These are phyloP conservation scores for Hawksworthiomyces lignivorus DNA, from an alignment of 2,329 filamentous ascomycete genomes.

Conservation along the genomic window DNA sequence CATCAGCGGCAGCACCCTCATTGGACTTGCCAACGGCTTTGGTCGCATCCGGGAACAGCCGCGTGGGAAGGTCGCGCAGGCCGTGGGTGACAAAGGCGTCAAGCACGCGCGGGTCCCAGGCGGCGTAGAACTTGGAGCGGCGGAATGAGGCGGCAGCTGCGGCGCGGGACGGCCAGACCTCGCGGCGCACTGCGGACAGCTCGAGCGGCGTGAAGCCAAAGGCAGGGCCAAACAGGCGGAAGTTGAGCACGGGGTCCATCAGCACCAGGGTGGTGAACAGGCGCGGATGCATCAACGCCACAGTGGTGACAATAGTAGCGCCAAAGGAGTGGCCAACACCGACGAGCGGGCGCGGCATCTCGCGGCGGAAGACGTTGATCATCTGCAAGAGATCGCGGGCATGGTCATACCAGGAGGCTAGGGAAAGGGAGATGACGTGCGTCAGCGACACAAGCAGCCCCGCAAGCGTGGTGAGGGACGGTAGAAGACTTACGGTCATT, in stretches of 20 bases:
- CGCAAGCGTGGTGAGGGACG: too few relatives aligned
- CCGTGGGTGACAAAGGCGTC: slow-evolving; percentile 66
- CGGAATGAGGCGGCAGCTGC: slow-evolving; percentile 61
- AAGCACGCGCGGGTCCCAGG: slow-evolving; percentile 76
- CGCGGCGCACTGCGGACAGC: slow-evolving; percentile 64
- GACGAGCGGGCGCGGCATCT: slow-evolving; percentile 75
- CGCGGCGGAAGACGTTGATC: slow-evolving; percentile 71
- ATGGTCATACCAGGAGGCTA: slow-evolving; percentile 81
- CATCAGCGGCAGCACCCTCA: slow-evolving; percentile 25
- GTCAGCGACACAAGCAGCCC: too few relatives aligned
- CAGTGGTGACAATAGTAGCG: slow-evolving; percentile 61
- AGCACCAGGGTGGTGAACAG: slow-evolving; percentile 68
- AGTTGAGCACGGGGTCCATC: slow-evolving; percentile 80
- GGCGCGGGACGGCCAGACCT: slow-evolving; percentile 70
- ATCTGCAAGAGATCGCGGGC: slow-evolving; percentile 76
- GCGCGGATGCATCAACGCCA: slow-evolving; percentile 71
- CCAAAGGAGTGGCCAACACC: slow-evolving; percentile 90
- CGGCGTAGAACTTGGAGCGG: slow-evolving; percentile 65
- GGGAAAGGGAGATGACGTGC: slow-evolving; percentile 1
- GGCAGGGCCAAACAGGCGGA: slow-evolving; percentile 33
- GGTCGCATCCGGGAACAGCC: slow-evolving; percentile 38
- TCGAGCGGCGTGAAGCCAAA: slow-evolving; percentile 37
- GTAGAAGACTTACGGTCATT: slow-evolving; percentile 73
- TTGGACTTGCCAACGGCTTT: neutral
- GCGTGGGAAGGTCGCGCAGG: slow-evolving; percentile 64